Evolutionary conservation across 305 asterid species (phyloP), one percentile per base, ranked within the genome.

Genomic region (Fraxinus xanthoxyloides): DNA sequence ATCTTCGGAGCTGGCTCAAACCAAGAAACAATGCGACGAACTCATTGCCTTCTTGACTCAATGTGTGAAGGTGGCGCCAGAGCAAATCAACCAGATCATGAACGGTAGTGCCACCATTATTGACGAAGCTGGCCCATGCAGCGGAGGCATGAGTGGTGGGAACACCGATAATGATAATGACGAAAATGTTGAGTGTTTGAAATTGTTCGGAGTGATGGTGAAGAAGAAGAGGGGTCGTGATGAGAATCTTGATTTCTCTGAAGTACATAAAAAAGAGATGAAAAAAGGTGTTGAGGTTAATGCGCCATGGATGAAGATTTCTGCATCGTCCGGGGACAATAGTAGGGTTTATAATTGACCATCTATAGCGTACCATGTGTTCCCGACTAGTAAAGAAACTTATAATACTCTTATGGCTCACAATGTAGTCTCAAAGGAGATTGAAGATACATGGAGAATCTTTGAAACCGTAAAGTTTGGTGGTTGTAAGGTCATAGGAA

Each of bases 21-120:
- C 90, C 19, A 95, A 92, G 89, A 93, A 86, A 38, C 94, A 89
- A 46, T 95, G 97, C 78, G 94, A 92, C 2, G 97, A 95, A 34
- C 78, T 95, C 83, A 79, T 90, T 8, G 83, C 87, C 36, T 92
- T 90, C 32, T 73, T 95, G 88, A 91, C 91, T 35, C 89, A 84
- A 43, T 70, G 87, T 21, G 83, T 92, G 84, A 90, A 90, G 78
- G 95, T 91, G 79, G 88, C 84, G 19, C 97, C 97, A 0, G 94
- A 91, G 3, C 83, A 85, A 61, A 90, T 93, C 86, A 86, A 84
- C 86, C 82, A 85, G 15, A 89, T 94, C 59, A 85, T 91, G 93
- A 82, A 87, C 78, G 87, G 76, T 59, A 85, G 86, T 7, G 51
- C 75, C 31, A 82, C 75, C 63, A 72, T 63, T 1, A 4, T 10